Evolutionary conservation across 169 alveolate species (phyloP), one percentile per base, ranked within the genome.

Genomic region (Plasmodium malariae): DNA sequence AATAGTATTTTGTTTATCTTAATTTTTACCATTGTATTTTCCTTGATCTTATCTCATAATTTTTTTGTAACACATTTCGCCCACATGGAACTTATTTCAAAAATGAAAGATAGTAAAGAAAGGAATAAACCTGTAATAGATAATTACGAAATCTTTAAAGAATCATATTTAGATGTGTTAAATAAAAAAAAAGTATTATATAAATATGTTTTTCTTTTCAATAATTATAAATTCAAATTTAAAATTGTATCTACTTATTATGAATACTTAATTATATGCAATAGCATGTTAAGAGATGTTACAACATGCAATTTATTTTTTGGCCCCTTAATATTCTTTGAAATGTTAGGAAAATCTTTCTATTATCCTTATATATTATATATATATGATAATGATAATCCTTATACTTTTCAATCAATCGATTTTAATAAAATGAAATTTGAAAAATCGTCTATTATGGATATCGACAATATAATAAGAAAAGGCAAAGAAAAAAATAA

Each of bases 301-400:
- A 78, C 89, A 45, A 48, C 80, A n/a, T 78, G 89, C 57, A 78
- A 78, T 49, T 43, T 78, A 45, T 78, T 78, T 78, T 78, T 62
- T 48, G 89, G 76, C 21, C 14, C 40, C 32, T 7, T 12, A n/a
- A 21, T 78, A 21, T 78, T 78, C 54, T 78, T 63, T 63, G 89
- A 78, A n/a, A 78, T 78, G 89, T 12, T 78, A n/a, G 89, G 89
- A 11, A 78, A 78, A 78, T 78, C 89, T 26, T 48, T 63, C 48
- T 78, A 78, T 48, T 78, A 62, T 63, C 89, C 89, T n/a, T 78
- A 78, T 21, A 68, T 78, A 26, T 57, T 78, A 34, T 78, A 78
- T 37, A 63, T 78, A 37, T 78, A 78, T 37, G 89, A 78, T 45
- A 7, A 4, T 28, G 89, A 63, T 26, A 70, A 17, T 43, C 21